Conservation (phyloP, 1,284 basidiomycete species). For the Ceraceosorus guamensis region DNA sequence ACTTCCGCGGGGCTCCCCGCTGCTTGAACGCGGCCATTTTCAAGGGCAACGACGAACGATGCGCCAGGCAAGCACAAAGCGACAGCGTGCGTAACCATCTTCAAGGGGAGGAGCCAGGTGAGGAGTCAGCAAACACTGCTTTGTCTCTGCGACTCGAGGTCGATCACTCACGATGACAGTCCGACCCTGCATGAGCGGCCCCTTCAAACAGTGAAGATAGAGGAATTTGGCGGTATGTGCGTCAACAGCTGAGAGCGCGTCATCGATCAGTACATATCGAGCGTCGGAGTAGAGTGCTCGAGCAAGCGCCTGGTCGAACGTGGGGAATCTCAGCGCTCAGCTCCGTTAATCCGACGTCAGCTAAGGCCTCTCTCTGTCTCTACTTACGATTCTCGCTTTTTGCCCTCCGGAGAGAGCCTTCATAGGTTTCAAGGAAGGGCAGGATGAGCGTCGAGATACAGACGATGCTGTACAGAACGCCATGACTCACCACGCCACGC, state of each 20-base stretch:
- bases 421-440: too few species aligned
- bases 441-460: too few species aligned
- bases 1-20: slow-evolving; percentile 62
- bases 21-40: slow-evolving; percentile 65
- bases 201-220: slow-evolving; percentile 61
- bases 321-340: too few species aligned
- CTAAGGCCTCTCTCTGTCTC: too few species aligned
- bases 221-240: slow-evolving; percentile 75
- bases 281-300: slow-evolving; percentile 90
- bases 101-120: slow-evolving; percentile 11
- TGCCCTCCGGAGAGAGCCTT: slow-evolving; percentile 75
- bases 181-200: slow-evolving; percentile 60
- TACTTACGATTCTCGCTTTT: slow-evolving; percentile 62
- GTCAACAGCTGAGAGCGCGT: slow-evolving; percentile 81
- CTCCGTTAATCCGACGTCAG: too few species aligned
- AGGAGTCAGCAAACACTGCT: too few species aligned
- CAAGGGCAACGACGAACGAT: slow-evolving; percentile 64
- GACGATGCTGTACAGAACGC: too few species aligned
- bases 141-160: too few species aligned
- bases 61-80: slow-evolving; percentile 65
- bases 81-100: slow-evolving; percentile 75
- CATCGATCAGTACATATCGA: slow-evolving; percentile 75
- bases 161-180: slow-evolving; percentile 56
- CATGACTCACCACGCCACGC: slow-evolving; percentile 49
- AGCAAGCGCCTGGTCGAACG: slow-evolving; percentile 51